Base-by-base conservation (phyloP, 306 rosid species). In the Prunus padus region DNA sequence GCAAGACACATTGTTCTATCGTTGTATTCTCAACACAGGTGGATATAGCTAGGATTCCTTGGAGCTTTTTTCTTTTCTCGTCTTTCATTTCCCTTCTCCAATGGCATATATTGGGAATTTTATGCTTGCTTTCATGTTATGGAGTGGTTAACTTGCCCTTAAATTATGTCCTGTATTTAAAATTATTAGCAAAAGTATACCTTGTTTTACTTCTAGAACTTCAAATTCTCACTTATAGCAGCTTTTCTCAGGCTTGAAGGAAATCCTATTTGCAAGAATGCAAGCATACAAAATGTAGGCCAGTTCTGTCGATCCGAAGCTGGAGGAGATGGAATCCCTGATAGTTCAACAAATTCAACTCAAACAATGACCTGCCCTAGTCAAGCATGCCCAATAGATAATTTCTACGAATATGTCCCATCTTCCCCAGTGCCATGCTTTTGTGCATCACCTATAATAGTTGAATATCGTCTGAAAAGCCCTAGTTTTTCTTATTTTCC, bases 381-480 rank as follows among this genome's bases (percentile, higher is more conserved):
- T 77, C 83, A 80, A 77, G 28, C 81, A 66, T 95, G 98, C 65
- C 97, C 98, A 33, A 14, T 23, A 10, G 90, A 90, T 67, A 8
- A n/a, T 42, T 84, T 61, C 81, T 95, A 68, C 50, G 96, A 95
- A 92, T 86, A 69, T 60, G 89, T 79, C 18, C 86, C 88, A 23
- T 73, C 76, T 50, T 82, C 92, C 26, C 86, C 89, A 46, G 61
- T 31, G 67, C 79, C 25, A 33, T 95, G 98, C 87, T 84, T 67
- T 79, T 95, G 98, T 79, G 93, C 97, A 57, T 82, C 87, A 62
- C 98, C 98, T 33, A 77, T 95, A 47, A 83, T 84, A 77, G 68
- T 95, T 73, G 90, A 89, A 56, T 95, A 95, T 79, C 87, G 97
- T 76, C 89, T 95, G 57, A 95, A 95, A 83, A 95, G 98, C 60